Evolutionary conservation across 2,329 filamentous ascomycete genomes (phyloP), one percentile per base, ranked within the genome.

Genomic region (Sphaerostilbella broomeana): DNA sequence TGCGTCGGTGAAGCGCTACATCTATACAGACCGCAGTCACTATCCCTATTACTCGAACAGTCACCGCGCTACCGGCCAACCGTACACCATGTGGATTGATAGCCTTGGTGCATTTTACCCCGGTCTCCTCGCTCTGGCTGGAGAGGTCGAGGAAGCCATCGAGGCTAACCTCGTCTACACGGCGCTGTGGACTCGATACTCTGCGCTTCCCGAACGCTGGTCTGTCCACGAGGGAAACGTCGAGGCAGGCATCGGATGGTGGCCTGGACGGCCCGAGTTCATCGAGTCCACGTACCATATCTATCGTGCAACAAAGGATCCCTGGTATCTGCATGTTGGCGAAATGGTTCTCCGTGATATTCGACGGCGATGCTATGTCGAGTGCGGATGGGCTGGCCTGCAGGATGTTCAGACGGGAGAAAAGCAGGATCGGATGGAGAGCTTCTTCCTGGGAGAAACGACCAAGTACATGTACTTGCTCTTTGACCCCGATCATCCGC

Each of bases 381-480:
- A 77, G 46, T 98, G 92, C 53, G 92, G 92, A 27, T 97, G 90
- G 88, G 86, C 90, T 11, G 90, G 90, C 1, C 70, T 97, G 24
- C 82, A 88, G 53, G 82, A 89, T 58, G 85, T 90, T 7, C 69
- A 81, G 22, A 86, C 77, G 5, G 90, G 90, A 4, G 86, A 95
- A 62, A 79, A 87, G 61, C 86, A 78, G 51, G 89, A 98, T 58
- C 83, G 92, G 22, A 97, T 97, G 92, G 92, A 98, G 63, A 97
- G 90, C 58, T 98, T 97, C 70, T 97, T 97, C 55, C 72, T 98
- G 1, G 90, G 92, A 11, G 92, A 98, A 63, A 98, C 92, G 2
- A 82, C 87, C 30, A 95, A 97, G 62, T 98, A 98, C 60, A 70
- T 98, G 47, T 97, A 94, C 59, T 68, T 98, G 39, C 75, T 97